Evolutionary conservation across 2,329 filamentous ascomycete genomes (phyloP).

Genomic region (Penicillium sp.): DNA sequence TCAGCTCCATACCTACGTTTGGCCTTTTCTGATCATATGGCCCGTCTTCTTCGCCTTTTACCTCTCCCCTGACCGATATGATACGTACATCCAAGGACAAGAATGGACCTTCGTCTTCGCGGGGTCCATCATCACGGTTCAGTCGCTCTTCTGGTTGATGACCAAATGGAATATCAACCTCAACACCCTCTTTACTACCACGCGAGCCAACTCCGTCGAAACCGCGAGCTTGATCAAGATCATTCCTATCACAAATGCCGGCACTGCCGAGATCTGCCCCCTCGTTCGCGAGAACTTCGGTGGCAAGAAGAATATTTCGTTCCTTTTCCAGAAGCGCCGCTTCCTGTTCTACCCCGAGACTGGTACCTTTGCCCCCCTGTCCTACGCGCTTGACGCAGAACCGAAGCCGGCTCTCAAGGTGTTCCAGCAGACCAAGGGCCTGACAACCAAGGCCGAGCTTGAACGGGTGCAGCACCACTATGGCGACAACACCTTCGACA

Average conservation of each 20-base stretch:
- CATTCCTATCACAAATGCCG: slow-evolving; percentile 82
- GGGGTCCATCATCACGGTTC: slow-evolving; percentile 77
- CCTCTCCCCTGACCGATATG: slow-evolving; percentile 74
- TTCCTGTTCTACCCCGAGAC: slow-evolving; percentile 74
- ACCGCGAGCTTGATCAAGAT: slow-evolving; percentile 87
- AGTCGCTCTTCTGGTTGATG: slow-evolving; percentile 86
- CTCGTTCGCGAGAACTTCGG: slow-evolving; percentile 69
- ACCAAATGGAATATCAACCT: slow-evolving; percentile 97
- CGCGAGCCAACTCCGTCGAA: slow-evolving; percentile 60
- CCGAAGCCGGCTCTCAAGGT: slow-evolving; percentile 71
- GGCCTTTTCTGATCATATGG: slow-evolving; percentile 90
- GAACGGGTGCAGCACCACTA: slow-evolving; percentile 83
- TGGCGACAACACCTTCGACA: slow-evolving; percentile 93
- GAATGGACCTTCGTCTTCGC: slow-evolving; percentile 98
- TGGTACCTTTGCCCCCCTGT: slow-evolving; percentile 72
- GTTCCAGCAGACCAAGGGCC: slow-evolving; percentile 75
- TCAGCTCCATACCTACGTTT: slow-evolving; percentile 79
- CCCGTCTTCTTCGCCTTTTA: slow-evolving; percentile 86
- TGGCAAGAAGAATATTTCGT: slow-evolving; percentile 72
- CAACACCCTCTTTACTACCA: slow-evolving; percentile 73
- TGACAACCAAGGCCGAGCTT: slow-evolving; percentile 68
- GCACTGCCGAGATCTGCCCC: slow-evolving; percentile 78
- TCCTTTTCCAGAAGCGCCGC: slow-evolving; percentile 95
- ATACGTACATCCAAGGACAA: slow-evolving; percentile 82
- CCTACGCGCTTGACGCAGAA: slow-evolving; percentile 76